Evolutionary conservation across 805 yeast genomes (phyloP).

Genomic region (Yarrowia sp.): DNA sequence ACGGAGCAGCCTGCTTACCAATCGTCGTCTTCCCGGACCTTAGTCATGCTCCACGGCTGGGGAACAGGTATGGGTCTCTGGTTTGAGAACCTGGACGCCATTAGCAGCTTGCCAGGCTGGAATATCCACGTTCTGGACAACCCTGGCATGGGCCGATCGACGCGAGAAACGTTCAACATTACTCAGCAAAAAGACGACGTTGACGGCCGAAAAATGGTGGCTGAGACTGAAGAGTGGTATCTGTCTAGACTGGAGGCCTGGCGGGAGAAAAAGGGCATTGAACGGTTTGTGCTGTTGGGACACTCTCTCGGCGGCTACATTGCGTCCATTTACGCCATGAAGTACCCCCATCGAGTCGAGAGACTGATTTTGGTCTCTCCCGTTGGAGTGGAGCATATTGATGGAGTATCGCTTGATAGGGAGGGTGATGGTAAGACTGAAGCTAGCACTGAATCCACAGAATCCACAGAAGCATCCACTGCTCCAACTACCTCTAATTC

Average conservation of each 20-base stretch:
- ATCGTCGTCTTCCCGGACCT: conserved; percentile 27
- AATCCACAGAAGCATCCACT: no score
- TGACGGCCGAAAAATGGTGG: conserved; percentile 22
- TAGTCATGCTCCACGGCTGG: conserved; percentile 73
- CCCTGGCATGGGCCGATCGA: conserved; percentile 68
- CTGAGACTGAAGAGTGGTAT: conserved; percentile 41
- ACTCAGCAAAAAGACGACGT: conserved; percentile 8
- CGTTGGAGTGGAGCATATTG: conserved; percentile 69
- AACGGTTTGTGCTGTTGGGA: conserved; percentile 60
- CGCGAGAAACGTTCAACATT: conserved; percentile 45
- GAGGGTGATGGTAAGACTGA: background rate
- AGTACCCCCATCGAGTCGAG: conserved; percentile 52
- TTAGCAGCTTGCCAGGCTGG: conserved; percentile 51
- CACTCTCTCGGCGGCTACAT: conserved; percentile 81
- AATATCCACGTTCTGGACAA: conserved; percentile 66
- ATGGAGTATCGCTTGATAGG: conserved; percentile 40
- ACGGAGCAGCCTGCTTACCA: background rate
- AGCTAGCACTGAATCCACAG: background rate
- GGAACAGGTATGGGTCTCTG: conserved; percentile 76
- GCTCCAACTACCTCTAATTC: background rate
- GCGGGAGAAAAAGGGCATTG: conserved; percentile 50
- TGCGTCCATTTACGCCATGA: conserved; percentile 59
- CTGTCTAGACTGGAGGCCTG: conserved; percentile 59
- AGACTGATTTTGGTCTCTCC: conserved; percentile 66
- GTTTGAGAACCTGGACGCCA: conserved; percentile 53